Conservation (phyloP, 768 basidiomycete genomes). For the Tricholoma saponaceum region DNA sequence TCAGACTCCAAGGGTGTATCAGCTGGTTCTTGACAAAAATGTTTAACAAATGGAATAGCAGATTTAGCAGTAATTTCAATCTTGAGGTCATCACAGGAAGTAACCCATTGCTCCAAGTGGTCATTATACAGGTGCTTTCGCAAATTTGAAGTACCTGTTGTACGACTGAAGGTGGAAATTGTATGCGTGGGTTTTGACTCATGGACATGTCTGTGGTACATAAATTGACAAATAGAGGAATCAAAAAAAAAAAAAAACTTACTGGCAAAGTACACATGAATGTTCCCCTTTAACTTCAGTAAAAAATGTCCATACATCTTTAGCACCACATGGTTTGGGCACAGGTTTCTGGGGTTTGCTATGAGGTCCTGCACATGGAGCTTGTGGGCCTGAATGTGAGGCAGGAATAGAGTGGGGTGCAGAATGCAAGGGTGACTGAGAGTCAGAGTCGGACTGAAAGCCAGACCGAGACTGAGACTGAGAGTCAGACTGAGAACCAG, state of each 20-base stretch:
- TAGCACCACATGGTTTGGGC: not conserved
- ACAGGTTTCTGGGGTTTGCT: not conserved
- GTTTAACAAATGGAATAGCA: constrained; percentile 1
- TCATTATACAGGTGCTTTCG: constrained; percentile 5
- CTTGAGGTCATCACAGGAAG: constrained; percentile 11
- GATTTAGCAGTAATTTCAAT: constrained; percentile 14
- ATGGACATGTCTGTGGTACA: constrained; percentile 1
- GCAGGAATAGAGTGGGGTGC: not conserved
- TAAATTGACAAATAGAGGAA: not conserved
- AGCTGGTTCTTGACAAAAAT: not conserved
- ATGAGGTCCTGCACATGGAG: not conserved
- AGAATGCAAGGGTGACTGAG: not conserved
- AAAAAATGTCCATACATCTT: not conserved
- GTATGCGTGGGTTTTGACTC: not conserved
- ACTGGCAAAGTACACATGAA: constrained; percentile 8
- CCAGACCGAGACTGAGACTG: not conserved
- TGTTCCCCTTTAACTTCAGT: not conserved
- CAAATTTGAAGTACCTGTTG: constrained; percentile 6
- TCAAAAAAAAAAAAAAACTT: not conserved
- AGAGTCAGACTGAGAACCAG: not conserved
- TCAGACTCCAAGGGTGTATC: not conserved
- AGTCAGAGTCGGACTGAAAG: not conserved
- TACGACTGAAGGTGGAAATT: constrained; percentile 1
- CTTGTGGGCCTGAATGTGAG: not conserved
- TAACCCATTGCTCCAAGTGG: constrained; percentile 13